Base-by-base conservation (phyloP, 2,329 filamentous ascomycete species). In the Cyphellophora europaea region DNA sequence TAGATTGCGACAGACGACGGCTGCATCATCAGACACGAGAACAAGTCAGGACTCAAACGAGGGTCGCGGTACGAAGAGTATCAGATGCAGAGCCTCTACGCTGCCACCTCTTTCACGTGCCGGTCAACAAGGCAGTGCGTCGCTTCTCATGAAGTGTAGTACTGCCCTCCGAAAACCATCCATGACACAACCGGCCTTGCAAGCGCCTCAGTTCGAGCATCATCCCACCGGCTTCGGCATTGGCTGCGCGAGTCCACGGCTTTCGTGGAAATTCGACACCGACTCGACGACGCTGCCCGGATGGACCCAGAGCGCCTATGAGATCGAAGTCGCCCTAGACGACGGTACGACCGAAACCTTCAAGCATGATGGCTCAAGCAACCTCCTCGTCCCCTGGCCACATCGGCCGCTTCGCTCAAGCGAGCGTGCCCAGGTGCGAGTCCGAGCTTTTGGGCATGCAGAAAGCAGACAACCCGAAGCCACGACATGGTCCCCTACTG, bases 341-440 rank as follows among this genome's bases (percentile, higher is more conserved):
- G 19, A 35, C 5, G 16, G 32, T 19, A 27, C 8, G 10, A 31
- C 13, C 13, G n/a, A 28, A 21, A 19, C 19, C 15, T 17, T 43
- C 47, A 15, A 33, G 41, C 11, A 38, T 50, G 3, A 44, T 11
- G 38, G 41, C 21, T 16, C 27, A 5, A 28, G 46, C 2, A 54
- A 51, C 1, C 38, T 48, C 5, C 45, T 54, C 4, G 51, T 52
- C 3, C 50, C 49, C 5, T 54, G 51, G 52, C 51, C 52, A 11
- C 42, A 33, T 11, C 27, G 32, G 8, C 41, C 50, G 5, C 37
- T 53, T 6, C 21, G 32, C n/a, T 51, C 51, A 11, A 33, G 50
- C 12, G 48, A 48, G 28, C 27, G 19, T n/a, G 47, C 36, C 8
- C 31, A 32, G n/a, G 37, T 48, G 3, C 43, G 45, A 10, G 42